Percentiles rank a stretch among this genome's conserved stretches.
phyloP scores from a whole-genome alignment of 2,329 filamentous ascomycete genomes.

The Fusarium falciforme region DNA sequence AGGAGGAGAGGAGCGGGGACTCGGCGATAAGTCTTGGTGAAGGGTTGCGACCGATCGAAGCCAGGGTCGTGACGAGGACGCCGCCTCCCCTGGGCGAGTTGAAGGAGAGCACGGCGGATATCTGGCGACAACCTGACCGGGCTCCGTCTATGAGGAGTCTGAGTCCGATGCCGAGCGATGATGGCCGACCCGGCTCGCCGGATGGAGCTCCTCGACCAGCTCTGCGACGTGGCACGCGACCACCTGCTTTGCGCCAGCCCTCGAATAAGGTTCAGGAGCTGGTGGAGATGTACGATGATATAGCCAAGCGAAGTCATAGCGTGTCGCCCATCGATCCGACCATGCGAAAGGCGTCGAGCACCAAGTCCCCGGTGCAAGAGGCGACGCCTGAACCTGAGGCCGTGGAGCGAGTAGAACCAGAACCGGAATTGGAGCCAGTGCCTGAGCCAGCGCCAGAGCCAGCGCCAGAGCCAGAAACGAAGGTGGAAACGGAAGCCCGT shows the following conservation, averaged over 20 bases:
- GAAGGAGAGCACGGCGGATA: slow-evolving; percentile 33
- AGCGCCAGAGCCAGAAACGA: background rate
- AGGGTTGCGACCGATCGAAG: slow-evolving; percentile 22
- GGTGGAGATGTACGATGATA: slow-evolving; percentile 62
- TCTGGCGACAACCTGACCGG: slow-evolving; percentile 27
- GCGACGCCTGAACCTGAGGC: background rate
- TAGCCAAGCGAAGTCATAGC: slow-evolving; percentile 46
- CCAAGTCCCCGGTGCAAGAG: slow-evolving; percentile 13
- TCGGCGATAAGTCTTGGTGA: slow-evolving; percentile 47
- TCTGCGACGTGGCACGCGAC: slow-evolving; percentile 15
- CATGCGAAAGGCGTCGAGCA: slow-evolving; percentile 20
- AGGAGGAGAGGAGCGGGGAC: slow-evolving; percentile 41
- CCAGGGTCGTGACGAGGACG: slow-evolving; percentile 20
- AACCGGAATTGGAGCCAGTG: background rate
- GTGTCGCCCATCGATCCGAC: slow-evolving; percentile 37
- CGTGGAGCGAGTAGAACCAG: background rate
- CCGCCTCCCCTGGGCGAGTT: slow-evolving; percentile 18
- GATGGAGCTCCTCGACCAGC: slow-evolving; percentile 31
- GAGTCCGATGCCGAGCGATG: slow-evolving; percentile 23
- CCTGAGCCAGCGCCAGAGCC: background rate
- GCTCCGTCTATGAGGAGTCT: slow-evolving; percentile 17
- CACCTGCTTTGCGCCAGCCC: slow-evolving; percentile 37
- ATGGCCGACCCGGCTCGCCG: slow-evolving; percentile 31
- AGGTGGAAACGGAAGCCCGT: background rate
- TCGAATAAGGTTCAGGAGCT: slow-evolving; percentile 62